Evolutionary conservation across 495 filamentous ascomycete genomes (phyloP), one percentile per base, ranked within the genome.

Genomic region (Jackrogersella multiformis): DNA sequence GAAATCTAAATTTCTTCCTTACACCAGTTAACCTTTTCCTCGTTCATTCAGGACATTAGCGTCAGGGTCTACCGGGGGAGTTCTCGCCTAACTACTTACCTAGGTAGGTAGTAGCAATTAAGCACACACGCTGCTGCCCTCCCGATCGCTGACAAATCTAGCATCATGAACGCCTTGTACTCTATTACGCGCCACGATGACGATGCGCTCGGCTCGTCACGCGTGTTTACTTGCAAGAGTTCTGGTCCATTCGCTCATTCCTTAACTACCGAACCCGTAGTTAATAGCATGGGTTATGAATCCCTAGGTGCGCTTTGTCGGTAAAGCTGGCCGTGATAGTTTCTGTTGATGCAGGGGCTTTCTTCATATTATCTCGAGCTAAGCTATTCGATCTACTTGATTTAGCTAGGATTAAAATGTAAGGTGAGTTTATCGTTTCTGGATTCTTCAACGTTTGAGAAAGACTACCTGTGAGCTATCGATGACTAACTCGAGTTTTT

Each of bases 41-140:
- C 16, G n/a, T n/a, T 42, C 18, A 26, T 28, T 30, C 5, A 18
- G n/a, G 57, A 68, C 64, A 45, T 68, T n/a, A n/a, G n/a, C 52
- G 42, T 39, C 16, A 18, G 28, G 6, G n/a, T 38, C 28, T 56
- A 30, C 35, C 42, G 56, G 42, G 38, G 35, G 5, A n/a, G n/a
- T 56, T 4, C 7, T 42, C 35, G 26, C 48, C 45, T 61, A 61
- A 56, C n/a, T n/a, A n/a, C n/a, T n/a, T n/a, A n/a, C n/a, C n/a
- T n/a, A n/a, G n/a, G n/a, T n/a, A n/a, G n/a, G n/a, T n/a, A n/a
- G n/a, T n/a, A n/a, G n/a, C n/a, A n/a, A n/a, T n/a, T n/a, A n/a
- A n/a, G n/a, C n/a, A n/a, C n/a, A n/a, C n/a, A n/a, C n/a, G n/a
- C n/a, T n/a, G n/a, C n/a, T n/a, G n/a, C n/a, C n/a, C n/a, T n/a